Conservation (phyloP, 1,284 basidiomycete species). For the Boletus mariae region DNA sequence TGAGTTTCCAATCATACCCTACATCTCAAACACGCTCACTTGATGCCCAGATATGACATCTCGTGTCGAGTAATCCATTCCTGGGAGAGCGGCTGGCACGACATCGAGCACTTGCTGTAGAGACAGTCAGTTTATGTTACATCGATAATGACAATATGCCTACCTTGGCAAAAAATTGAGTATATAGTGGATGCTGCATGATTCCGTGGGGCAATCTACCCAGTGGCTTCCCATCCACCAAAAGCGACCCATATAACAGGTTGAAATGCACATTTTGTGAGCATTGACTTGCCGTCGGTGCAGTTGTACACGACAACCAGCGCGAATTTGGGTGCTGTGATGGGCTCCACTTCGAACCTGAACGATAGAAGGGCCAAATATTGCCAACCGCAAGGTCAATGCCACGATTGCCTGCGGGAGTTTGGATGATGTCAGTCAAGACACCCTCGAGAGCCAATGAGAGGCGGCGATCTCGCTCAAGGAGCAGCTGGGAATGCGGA, state of each 20-base stretch:
- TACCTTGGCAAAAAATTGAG: conserved; percentile 33
- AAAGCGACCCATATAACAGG: conserved; percentile 38
- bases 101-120: conserved; percentile 37
- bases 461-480: conserved; percentile 30
- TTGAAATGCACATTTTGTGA: conserved; percentile 37
- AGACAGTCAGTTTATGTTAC: neutral
- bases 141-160: neutral
- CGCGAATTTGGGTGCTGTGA: conserved; percentile 28
- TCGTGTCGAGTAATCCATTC: conserved; percentile 37
- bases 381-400: conserved; percentile 35
- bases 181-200: conserved; percentile 32
- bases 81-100: conserved; percentile 32
- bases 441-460: conserved; percentile 27
- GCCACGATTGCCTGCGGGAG: conserved; percentile 12
- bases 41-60: conserved; percentile 20
- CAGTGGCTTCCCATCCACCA: conserved; percentile 41
- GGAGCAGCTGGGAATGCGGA: conserved; percentile 13
- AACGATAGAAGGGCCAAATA: conserved; percentile 38
- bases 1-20: neutral
- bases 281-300: conserved; percentile 1
- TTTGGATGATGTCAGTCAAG: conserved; percentile 13
- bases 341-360: conserved; percentile 32
- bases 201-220: conserved; percentile 38
- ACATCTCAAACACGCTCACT: conserved; percentile 10
- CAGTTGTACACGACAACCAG: conserved; percentile 36